Evolutionary conservation across 1,284 basidiomycete species (phyloP), one percentile per base, ranked within the genome.

Genomic region (Ustilago loliicola): DNA sequence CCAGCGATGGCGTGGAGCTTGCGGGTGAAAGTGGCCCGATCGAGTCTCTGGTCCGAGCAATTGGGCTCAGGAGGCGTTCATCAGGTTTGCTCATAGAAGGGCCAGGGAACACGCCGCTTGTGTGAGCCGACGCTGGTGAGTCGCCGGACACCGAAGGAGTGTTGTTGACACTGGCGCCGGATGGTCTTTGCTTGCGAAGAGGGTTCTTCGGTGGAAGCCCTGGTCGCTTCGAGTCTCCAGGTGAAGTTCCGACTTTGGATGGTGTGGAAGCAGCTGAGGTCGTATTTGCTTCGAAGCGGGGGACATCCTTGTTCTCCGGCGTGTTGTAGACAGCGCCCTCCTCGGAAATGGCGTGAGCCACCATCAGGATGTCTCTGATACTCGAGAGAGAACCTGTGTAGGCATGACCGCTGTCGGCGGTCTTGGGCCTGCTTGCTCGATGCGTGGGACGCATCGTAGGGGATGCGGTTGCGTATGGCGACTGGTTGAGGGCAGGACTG

Each of bases 161-260:
- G 25, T 48, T 47, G 34, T 34, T 32, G 36, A 52, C 58, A 40
- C 71, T 73, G 21, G 66, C 53, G 19, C 21, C 58, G 4, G 73
- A 63, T 7, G 75, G 75, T 29, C 67, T 52, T n/a, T 74, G 72
- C 19, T 66, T 74, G 13, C 76, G 76, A 2, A 78, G 59, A 13
- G 76, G 76, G 52, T 78, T 78, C 59, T 78, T 78, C 4, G 76
- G 76, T 13, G 76, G 76, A 17, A 78, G 48, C 3, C 76, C 76
- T 7, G 76, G 76, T 32, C 63, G 55, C 53, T 30, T 62, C 3
- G 47, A 30, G 7, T 66, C 69, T 50, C 21, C 32, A 2, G 65
- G 65, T 5, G 68, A 65, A 9, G 40, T 38, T 13, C 30, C 38
- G 6, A 36, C 13, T 6, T 36, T 55, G 6, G 42, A 45, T 45